Percentiles rank a stretch among this genome's conserved stretches.
These are phyloP conservation scores for Talaromyces thailandensis DNA, from an alignment of 495 filamentous ascomycete genomes.

Conservation along the genomic window DNA sequence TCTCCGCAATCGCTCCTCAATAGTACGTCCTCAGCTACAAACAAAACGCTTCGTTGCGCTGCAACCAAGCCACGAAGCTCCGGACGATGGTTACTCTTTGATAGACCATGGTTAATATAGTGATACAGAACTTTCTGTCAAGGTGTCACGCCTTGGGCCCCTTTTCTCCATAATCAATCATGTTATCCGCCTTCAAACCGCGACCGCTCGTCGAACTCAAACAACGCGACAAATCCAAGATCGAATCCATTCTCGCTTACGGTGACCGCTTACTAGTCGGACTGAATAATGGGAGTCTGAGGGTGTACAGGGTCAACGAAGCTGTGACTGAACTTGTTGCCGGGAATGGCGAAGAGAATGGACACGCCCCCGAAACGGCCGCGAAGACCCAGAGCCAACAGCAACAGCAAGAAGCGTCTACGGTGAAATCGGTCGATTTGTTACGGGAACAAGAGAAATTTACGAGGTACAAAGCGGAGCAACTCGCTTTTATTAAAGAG, in stretches of 20 bases:
- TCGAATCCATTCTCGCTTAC: conserved; percentile 88
- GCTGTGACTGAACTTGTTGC: conserved; percentile 11
- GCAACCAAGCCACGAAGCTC: neutral
- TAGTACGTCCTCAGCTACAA: neutral
- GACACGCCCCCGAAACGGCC: conserved; percentile 12
- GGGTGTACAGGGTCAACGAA: conserved; percentile 87
- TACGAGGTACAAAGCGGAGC: conserved; percentile 76
- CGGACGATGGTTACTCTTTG: neutral
- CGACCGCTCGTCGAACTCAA: conserved; percentile 94
- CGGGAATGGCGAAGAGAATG: conserved; percentile 8
- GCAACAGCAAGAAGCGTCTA: conserved; percentile 16
- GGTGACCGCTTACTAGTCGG: conserved; percentile 88
- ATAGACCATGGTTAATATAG: neutral
- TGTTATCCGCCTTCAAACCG: conserved; percentile 97
- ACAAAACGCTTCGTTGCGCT: neutral
- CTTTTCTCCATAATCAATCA: conserved; percentile 45
- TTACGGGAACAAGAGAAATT: conserved; percentile 91
- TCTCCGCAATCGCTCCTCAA: neutral
- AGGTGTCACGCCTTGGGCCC: conserved; percentile 1
- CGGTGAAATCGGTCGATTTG: conserved; percentile 63
- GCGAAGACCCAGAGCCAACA: conserved; percentile 1
- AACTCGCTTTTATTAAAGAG: conserved; percentile 92
- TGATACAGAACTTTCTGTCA: neutral
- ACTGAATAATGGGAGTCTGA: conserved; percentile 77
- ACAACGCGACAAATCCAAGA: conserved; percentile 86